A percentile compares a stretch with the other conserved stretches of the same genome.
Evolutionary conservation across 2,329 filamentous ascomycete species (phyloP).

Genomic region (Fusarium ambrosium): DNA sequence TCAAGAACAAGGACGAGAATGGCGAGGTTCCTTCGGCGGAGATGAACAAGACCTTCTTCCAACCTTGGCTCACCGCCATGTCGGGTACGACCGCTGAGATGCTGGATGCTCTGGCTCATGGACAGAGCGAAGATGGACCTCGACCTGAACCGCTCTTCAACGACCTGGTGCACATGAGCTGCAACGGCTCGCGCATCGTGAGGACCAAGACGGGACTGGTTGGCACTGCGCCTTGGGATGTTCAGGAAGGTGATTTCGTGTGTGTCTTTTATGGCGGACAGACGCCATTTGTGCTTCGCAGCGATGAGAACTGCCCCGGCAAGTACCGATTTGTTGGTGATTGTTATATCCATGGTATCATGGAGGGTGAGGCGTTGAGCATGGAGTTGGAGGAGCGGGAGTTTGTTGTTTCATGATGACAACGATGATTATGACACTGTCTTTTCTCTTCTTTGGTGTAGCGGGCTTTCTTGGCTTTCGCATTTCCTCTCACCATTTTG

Average conservation of each 20-base stretch:
- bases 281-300: conserved; percentile 13
- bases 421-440: not conserved
- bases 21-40: conserved; percentile 3
- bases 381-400: conserved; percentile 17
- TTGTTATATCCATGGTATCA: conserved; percentile 16
- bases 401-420: conserved; percentile 17
- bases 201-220: conserved; percentile 10
- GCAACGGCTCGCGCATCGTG: conserved; percentile 14
- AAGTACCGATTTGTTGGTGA: conserved; percentile 12
- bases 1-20: conserved; percentile 17
- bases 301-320: conserved; percentile 8
- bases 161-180: conserved; percentile 15
- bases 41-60: conserved; percentile 10
- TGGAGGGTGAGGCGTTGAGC: conserved; percentile 15
- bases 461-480: not conserved
- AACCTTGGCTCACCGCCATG: conserved; percentile 9
- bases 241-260: conserved; percentile 5
- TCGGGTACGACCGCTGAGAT: conserved; percentile 7
- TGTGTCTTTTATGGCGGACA: conserved; percentile 11
- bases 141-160: conserved; percentile 20
- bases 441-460: not conserved
- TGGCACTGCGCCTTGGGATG: conserved; percentile 9
- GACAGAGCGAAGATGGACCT: conserved; percentile 2
- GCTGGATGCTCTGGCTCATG: conserved; percentile 11
- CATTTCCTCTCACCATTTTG: not conserved